Percentiles rank a stretch among this genome's conserved stretches.
Conservation (phyloP, 495 filamentous ascomycete species). For the Bathelium albidoporum region DNA sequence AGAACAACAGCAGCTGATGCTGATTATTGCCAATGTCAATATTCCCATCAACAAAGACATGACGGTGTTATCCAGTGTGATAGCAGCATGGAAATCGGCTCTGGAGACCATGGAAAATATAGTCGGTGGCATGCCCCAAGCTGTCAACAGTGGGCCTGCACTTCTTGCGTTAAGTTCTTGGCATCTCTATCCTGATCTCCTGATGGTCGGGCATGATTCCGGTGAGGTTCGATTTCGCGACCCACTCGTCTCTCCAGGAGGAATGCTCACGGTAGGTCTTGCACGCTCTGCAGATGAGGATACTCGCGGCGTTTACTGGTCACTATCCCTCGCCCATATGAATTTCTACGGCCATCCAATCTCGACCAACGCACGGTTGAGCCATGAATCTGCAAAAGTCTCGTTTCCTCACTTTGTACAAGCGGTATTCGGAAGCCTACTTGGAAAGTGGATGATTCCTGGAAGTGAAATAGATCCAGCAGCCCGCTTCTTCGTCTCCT, state of each 20-base stretch:
- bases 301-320: slow-evolving; percentile 19
- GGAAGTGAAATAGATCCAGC: background rate
- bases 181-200: slow-evolving; percentile 34
- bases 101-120: slow-evolving; percentile 22
- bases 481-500: background rate
- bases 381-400: background rate
- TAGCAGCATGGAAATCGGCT: slow-evolving; percentile 23
- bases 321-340: slow-evolving; percentile 21
- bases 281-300: background rate
- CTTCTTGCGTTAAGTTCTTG: slow-evolving; percentile 31
- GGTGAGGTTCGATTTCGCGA: slow-evolving; percentile 16
- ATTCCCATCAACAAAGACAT: slow-evolving; percentile 20
- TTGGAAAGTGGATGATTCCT: background rate
- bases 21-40: slow-evolving; percentile 30
- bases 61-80: slow-evolving; percentile 22
- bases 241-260: slow-evolving; percentile 11
- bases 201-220: slow-evolving; percentile 7
- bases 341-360: slow-evolving; percentile 18
- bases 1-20: slow-evolving; percentile 26
- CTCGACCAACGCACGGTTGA: background rate
- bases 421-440: background rate
- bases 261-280: slow-evolving; percentile 19
- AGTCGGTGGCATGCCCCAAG: slow-evolving; percentile 21
- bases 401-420: background rate
- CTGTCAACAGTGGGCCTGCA: slow-evolving; percentile 17